Evolutionary conservation across 257 asterid species (phyloP), one percentile per base, ranked within the genome.

Genomic region (Solanum corneliomulleri): DNA sequence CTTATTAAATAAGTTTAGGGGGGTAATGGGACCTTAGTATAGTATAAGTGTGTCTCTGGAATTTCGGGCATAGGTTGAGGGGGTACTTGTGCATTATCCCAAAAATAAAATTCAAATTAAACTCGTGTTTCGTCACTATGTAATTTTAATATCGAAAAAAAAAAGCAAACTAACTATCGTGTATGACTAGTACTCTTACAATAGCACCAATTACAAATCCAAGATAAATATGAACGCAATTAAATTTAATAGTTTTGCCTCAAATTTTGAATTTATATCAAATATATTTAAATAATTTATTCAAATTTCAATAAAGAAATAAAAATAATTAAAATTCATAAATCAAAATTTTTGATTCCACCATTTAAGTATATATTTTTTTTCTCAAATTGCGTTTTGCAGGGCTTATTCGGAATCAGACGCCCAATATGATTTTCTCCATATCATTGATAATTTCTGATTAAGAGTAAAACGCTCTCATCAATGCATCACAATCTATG

Each of bases 321-420:
- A 68, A 49, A 49, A 49, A 49, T 49, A 49, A 49, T 49, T 15
- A 49, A 49, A 49, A 15, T 49, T 49, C 7, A 49, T 49, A 49
- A 14, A 49, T 49, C 6, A 49, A 14, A 5, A 0, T 49, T 49
- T 68, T 2, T 27, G 1, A 27, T 27, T 68, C 3, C 37, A 4
- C 10, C 21, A 5, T 31, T 49, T 49, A 15, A 49, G 9, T 49
- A 5, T 37, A 35, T 35, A 35, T 37, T 5, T 37, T 35, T 35
- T 37, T 37, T 37, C 1, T 0, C 2, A 1, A 6, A 37, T 37
- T 6, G 7, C 39, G 1, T 37, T 37, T 35, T 37, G 1, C 39
- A 37, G 7, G 7, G 7, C 7, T 7, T 6, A 6, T 37, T 37
- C 1, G 39, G 39, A 1, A 1, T 37, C 0, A 1, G 1, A 6